Evolutionary conservation across 139 green algal genomes (phyloP).

Genomic region (Chlorella sp.): DNA sequence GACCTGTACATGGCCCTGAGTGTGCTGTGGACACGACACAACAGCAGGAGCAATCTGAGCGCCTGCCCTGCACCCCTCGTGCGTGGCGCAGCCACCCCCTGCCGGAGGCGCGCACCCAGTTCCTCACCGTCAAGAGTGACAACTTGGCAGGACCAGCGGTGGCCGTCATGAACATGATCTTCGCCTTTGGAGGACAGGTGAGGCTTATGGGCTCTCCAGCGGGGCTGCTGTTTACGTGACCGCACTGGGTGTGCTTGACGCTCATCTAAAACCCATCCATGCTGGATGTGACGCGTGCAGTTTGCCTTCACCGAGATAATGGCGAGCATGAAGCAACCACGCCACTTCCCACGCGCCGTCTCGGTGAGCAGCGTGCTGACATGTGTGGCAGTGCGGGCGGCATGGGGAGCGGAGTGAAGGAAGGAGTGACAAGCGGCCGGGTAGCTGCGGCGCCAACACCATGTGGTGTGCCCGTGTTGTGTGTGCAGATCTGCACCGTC

Average conservation of each 20-base stretch:
- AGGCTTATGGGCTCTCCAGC: not conserved
- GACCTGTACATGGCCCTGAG: too few species aligned
- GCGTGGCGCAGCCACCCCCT: not conserved
- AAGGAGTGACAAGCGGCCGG: too few species aligned
- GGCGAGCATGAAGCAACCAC: conserved; percentile 20
- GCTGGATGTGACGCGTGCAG: too few species aligned
- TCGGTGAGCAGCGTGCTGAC: not conserved
- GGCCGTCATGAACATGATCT: conserved; percentile 24
- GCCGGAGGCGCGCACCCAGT: conserved; percentile 8
- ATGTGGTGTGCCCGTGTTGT: too few species aligned
- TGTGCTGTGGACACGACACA: too few species aligned
- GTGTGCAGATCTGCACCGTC: conserved; percentile 27
- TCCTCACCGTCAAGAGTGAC: not conserved
- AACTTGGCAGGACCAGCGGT: not conserved
- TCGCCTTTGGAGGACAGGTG: conserved; percentile 17
- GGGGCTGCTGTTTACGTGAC: not conserved
- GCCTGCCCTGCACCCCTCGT: not conserved
- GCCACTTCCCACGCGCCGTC: conserved; percentile 27
- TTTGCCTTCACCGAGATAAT: conserved; percentile 47
- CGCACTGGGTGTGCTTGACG: not conserved
- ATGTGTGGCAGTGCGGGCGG: not conserved
- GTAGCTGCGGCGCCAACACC: too few species aligned
- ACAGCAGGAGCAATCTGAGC: too few species aligned
- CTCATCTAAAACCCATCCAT: too few species aligned
- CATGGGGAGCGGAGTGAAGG: too few species aligned